These are phyloP conservation scores for Mycena citricolor DNA, from an alignment of 1,284 basidiomycete genomes.

Conservation along the genomic window DNA sequence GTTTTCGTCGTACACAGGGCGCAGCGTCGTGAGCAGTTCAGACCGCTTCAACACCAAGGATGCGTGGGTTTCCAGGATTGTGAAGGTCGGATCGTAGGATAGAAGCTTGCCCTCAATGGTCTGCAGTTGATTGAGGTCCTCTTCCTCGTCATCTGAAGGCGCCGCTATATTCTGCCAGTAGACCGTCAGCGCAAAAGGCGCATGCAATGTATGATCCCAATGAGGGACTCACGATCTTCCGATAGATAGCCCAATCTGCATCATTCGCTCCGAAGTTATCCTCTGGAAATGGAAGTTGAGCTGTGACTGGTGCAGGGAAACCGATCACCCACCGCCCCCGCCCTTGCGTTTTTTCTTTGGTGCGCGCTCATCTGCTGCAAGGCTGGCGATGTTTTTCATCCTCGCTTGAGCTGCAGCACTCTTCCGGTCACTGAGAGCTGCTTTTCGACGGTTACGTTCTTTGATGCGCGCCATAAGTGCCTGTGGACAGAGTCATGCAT, in stretches of 20 bases:
- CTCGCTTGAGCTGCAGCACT: slow-evolving; percentile 93
- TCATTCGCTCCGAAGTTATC: slow-evolving; percentile 96
- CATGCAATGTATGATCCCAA: neutral
- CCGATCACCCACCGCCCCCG: slow-evolving; percentile 58
- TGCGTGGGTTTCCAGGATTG: slow-evolving; percentile 78
- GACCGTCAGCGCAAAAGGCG: neutral
- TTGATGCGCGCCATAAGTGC: slow-evolving; percentile 82
- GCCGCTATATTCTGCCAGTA: slow-evolving; percentile 69
- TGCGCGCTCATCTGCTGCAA: slow-evolving; percentile 83
- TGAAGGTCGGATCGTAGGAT: slow-evolving; percentile 83
- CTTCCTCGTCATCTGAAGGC: slow-evolving; percentile 95
- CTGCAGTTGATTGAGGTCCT: slow-evolving; percentile 76
- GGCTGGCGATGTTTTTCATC: slow-evolving; percentile 95
- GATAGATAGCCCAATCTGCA: slow-evolving; percentile 97
- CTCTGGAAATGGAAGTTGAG: slow-evolving; percentile 49
- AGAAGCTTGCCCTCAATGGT: slow-evolving; percentile 83
- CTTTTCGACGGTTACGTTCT: slow-evolving; percentile 79
- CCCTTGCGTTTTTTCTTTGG: slow-evolving; percentile 80
- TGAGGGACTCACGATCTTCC: slow-evolving; percentile 76
- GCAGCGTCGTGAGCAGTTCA: slow-evolving; percentile 83
- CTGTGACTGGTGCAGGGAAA: slow-evolving; percentile 1
- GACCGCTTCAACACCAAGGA: slow-evolving; percentile 77
- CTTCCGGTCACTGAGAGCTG: slow-evolving; percentile 88
- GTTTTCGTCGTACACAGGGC: slow-evolving; percentile 67
- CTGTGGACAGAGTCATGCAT: slow-evolving; percentile 40